These are phyloP conservation scores for Neolentinus lepideus DNA, from an alignment of 1,284 basidiomycete species.

Conservation along the genomic window DNA sequence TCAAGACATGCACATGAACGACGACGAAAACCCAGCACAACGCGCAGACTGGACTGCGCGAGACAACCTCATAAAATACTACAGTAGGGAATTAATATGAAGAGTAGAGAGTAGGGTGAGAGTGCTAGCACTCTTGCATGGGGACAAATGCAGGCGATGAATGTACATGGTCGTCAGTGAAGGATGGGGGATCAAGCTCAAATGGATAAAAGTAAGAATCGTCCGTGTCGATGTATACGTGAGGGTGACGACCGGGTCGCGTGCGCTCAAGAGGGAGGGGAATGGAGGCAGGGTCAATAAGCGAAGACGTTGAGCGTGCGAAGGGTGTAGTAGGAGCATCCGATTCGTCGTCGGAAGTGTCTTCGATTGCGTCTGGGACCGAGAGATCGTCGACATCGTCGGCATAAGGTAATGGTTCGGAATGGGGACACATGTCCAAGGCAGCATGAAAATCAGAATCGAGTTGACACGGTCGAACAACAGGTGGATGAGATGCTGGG, in stretches of 20 bases:
- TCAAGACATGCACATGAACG: neutral
- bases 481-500: constrained; percentile 52
- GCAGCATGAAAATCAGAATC: constrained; percentile 17
- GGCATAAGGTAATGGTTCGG: constrained; percentile 51
- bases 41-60: neutral
- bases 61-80: neutral
- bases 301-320: constrained; percentile 30
- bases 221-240: constrained; percentile 55
- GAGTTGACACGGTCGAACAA: constrained; percentile 39
- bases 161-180: constrained; percentile 15
- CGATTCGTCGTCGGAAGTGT: constrained; percentile 76
- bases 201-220: constrained; percentile 54
- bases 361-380: constrained; percentile 74
- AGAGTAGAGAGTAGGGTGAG: neutral
- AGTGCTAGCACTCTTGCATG: constrained; percentile 1
- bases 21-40: neutral
- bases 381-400: constrained; percentile 60
- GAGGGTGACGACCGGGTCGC: constrained; percentile 37
- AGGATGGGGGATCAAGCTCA: constrained; percentile 62
- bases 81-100: constrained; percentile 1
- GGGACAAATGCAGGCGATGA: neutral
- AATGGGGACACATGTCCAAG: constrained; percentile 33
- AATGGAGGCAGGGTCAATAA: constrained; percentile 41
- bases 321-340: constrained; percentile 56
- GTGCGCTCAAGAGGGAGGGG: constrained; percentile 44